A percentile compares a stretch with the other conserved stretches of the same genome.
Conservation (phyloP, 495 filamentous ascomycete genomes). For the Amorphotheca resinae region DNA sequence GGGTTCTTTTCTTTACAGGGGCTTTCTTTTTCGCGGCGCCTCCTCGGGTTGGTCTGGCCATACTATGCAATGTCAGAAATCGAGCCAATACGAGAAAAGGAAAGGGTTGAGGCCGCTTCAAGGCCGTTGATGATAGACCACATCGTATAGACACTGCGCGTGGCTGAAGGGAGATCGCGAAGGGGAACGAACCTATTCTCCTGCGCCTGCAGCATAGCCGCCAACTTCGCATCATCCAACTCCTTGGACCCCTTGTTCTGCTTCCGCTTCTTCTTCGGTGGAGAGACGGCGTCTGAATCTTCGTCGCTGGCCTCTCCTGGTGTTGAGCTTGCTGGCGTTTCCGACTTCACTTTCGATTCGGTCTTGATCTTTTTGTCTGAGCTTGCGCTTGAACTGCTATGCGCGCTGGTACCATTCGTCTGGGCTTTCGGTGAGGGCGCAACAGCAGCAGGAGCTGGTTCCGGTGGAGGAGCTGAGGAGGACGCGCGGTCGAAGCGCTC, state of each 20-base stretch:
- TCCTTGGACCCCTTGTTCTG: slow-evolving; percentile 41
- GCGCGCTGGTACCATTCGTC: slow-evolving; percentile 18
- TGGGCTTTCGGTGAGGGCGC: slow-evolving; percentile 4
- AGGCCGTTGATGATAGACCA: no score
- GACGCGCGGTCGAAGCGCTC: slow-evolving; percentile 78
- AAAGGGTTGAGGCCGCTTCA: no score
- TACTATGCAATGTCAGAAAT: slow-evolving; percentile 19
- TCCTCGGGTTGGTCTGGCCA: slow-evolving; percentile 56
- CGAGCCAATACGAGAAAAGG: background rate
- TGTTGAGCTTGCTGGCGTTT: slow-evolving; percentile 11
- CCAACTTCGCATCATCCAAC: slow-evolving; percentile 64
- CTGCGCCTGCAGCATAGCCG: slow-evolving; percentile 81
- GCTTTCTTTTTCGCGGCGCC: slow-evolving; percentile 40
- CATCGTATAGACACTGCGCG: no score
- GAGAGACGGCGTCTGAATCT: slow-evolving; percentile 37
- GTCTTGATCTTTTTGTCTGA: background rate
- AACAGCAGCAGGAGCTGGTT: slow-evolving; percentile 20
- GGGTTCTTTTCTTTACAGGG: slow-evolving; percentile 48
- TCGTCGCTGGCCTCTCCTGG: slow-evolving; percentile 21
- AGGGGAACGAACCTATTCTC: slow-evolving; percentile 48
- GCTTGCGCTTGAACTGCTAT: slow-evolving; percentile 11
- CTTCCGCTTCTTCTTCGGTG: slow-evolving; percentile 41
- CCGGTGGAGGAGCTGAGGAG: slow-evolving; percentile 26
- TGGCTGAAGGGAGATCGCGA: no score
- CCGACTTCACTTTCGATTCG: slow-evolving; percentile 20